Evolutionary conservation across 768 basidiomycete genomes (phyloP).

Genomic region (Tylopilus plumbeoviolaceoides): DNA sequence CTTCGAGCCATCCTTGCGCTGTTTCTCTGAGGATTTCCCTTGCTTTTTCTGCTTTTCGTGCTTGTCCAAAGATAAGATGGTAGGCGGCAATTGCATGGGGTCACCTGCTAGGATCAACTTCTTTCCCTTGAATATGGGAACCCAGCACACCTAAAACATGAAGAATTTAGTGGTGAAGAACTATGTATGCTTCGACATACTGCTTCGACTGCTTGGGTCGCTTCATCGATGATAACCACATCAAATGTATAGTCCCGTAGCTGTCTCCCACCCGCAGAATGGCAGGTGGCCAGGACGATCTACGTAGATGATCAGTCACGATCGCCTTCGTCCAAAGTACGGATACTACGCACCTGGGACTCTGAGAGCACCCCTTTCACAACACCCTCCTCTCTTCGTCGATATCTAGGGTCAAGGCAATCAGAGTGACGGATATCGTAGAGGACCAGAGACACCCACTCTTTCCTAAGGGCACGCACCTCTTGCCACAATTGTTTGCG

Average conservation of each 20-base stretch:
- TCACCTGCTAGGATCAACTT: constrained; percentile 92
- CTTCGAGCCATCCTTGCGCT: not conserved
- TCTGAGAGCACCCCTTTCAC: constrained; percentile 75
- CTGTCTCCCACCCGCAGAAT: constrained; percentile 86
- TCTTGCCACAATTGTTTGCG: constrained; percentile 85
- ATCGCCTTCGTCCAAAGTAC: not conserved
- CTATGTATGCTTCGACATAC: constrained; percentile 39
- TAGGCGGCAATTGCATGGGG: constrained; percentile 94
- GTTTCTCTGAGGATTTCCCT: not conserved
- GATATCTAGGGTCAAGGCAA: constrained; percentile 52
- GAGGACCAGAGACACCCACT: constrained; percentile 47
- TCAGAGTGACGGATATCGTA: not conserved
- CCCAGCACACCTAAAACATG: constrained; percentile 61
- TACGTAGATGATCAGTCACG: constrained; percentile 21
- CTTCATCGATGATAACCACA: constrained; percentile 94
- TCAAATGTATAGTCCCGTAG: constrained; percentile 79
- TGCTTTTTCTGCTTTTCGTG: constrained; percentile 30
- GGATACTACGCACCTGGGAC: constrained; percentile 52
- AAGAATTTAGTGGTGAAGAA: not conserved
- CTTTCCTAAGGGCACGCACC: constrained; percentile 82
- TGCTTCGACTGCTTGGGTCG: constrained; percentile 94
- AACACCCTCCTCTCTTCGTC: constrained; percentile 82
- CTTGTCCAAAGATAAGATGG: constrained; percentile 66
- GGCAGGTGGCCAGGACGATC: constrained; percentile 92
- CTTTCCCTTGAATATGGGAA: constrained; percentile 89